A percentile compares a stretch with the other conserved stretches of the same genome.
Conservation (phyloP, 192 early-diverging fungal genomes). For the Chytriomyces sp. region DNA sequence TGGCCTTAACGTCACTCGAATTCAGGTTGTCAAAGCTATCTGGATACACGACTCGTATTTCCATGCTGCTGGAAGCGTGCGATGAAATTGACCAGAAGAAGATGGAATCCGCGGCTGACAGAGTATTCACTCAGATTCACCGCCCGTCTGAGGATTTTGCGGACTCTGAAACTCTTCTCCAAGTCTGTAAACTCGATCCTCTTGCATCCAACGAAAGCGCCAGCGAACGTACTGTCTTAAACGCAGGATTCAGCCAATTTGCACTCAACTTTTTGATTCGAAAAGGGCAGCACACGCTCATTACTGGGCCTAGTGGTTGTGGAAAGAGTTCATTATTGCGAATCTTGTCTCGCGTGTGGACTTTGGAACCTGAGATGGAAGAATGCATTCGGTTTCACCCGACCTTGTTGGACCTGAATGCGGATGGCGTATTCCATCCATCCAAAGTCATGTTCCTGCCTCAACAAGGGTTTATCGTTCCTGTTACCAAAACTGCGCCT, state of each 20-base stretch:
- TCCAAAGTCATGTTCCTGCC: constrained; percentile 70
- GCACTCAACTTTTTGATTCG: constrained; percentile 11
- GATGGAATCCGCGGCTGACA: neutral
- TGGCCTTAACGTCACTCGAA: neutral
- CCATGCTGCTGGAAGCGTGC: constrained; percentile 76
- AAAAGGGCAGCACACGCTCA: constrained; percentile 38
- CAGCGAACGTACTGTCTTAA: neutral
- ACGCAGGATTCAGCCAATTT: neutral
- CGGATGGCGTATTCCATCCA: constrained; percentile 25
- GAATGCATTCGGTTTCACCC: constrained; percentile 11
- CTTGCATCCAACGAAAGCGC: neutral
- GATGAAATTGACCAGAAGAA: constrained; percentile 43
- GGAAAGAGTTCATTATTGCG: constrained; percentile 87
- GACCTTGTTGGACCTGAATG: constrained; percentile 21
- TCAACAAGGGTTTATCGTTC: constrained; percentile 47
- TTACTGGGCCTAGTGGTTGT: constrained; percentile 73
- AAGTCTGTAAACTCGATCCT: neutral
- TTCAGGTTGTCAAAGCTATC: constrained; percentile 72
- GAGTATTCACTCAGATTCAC: neutral
- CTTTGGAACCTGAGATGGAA: constrained; percentile 26
- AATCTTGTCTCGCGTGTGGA: constrained; percentile 79
- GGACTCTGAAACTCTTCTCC: neutral
- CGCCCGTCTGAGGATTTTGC: neutral
- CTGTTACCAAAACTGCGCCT: constrained; percentile 63
- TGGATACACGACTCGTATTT: constrained; percentile 83